phyloP scores from a whole-genome alignment of 2,329 filamentous ascomycete species.

The Aspergillus pseudoviridinutans region DNA sequence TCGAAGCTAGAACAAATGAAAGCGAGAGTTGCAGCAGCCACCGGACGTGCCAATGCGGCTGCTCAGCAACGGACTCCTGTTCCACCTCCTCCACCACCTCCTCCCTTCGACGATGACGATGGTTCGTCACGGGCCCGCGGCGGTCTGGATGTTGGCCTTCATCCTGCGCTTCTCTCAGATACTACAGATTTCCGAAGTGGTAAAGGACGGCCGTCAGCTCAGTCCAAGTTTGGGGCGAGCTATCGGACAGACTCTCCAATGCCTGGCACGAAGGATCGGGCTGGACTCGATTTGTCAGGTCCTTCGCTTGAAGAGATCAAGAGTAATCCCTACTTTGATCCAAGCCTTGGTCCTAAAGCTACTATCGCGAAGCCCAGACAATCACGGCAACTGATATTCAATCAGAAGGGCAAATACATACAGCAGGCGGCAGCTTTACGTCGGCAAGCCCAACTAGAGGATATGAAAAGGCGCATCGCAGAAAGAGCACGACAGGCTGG shows the following conservation, averaged over 20 bases:
- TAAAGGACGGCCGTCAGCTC: conserved; percentile 41
- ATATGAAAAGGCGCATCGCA: conserved; percentile 91
- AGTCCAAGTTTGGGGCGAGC: conserved; percentile 51
- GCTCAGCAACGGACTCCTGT: conserved; percentile 43
- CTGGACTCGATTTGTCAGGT: conserved; percentile 54
- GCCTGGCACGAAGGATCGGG: conserved; percentile 41
- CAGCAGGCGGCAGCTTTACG: conserved; percentile 86
- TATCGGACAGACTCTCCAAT: conserved; percentile 46
- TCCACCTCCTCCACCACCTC: conserved; percentile 34
- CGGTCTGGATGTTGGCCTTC: conserved; percentile 70
- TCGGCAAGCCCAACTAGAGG: conserved; percentile 81
- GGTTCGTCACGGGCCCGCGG: conserved; percentile 53
- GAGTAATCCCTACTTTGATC: conserved; percentile 80
- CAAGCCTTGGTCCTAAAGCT: conserved; percentile 59
- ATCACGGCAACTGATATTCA: conserved; percentile 78
- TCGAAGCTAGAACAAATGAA: conserved; percentile 74
- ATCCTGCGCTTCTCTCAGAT: conserved; percentile 65
- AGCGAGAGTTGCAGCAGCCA: conserved; percentile 73
- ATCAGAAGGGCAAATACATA: conserved; percentile 95
- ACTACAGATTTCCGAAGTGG: conserved; percentile 41
- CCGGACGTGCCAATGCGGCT: conserved; percentile 46
- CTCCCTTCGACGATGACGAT: conserved; percentile 50
- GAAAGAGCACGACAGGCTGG: conserved; percentile 83
- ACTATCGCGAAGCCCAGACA: conserved; percentile 59
- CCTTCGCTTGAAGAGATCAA: conserved; percentile 56